A percentile compares a stretch with the other conserved stretches of the same genome.
Conservation (phyloP, 805 yeast species). For the Ogataea naganishii region DNA sequence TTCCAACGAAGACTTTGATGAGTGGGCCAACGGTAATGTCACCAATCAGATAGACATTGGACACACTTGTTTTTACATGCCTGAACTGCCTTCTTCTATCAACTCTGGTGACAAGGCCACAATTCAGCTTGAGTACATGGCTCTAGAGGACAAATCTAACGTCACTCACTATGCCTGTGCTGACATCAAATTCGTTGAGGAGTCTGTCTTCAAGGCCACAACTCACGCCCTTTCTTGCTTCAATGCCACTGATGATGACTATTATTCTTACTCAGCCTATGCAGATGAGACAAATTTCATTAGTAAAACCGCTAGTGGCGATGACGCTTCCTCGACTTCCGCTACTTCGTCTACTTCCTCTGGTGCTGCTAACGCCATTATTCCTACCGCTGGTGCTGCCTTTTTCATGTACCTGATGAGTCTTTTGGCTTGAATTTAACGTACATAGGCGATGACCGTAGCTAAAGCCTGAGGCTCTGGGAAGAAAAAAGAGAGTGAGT, state of each 20-base stretch:
- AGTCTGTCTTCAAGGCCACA: conserved; percentile 27
- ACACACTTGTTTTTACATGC: conserved; percentile 37
- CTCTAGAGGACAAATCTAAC: conserved; percentile 28
- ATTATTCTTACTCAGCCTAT: conserved; percentile 23
- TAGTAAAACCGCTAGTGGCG: conserved; percentile 5
- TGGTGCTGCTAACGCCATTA: conserved; percentile 6
- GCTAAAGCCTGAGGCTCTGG: too few species aligned
- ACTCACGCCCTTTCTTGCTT: conserved; percentile 28
- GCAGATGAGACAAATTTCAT: conserved; percentile 17
- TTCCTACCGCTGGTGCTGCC: conserved; percentile 5
- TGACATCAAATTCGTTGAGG: conserved; percentile 34
- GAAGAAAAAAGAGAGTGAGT: too few species aligned
- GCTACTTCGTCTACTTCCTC: conserved; percentile 8
- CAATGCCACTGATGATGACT: conserved; percentile 31
- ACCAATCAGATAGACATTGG: conserved; percentile 32
- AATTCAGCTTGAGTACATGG: conserved; percentile 36
- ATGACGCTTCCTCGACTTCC: conserved; percentile 7
- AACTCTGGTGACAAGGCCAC: conserved; percentile 33
- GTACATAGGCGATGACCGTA: too few species aligned
- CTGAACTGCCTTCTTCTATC: conserved; percentile 30
- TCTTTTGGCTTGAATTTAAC: too few species aligned
- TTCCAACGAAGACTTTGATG: conserved; percentile 29
- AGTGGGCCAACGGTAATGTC: conserved; percentile 29
- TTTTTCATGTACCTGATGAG: conserved; percentile 4
- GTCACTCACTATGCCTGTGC: conserved; percentile 38